These are phyloP conservation scores for Nidularia pulvinata DNA, from an alignment of 768 basidiomycete species.

Conservation along the genomic window DNA sequence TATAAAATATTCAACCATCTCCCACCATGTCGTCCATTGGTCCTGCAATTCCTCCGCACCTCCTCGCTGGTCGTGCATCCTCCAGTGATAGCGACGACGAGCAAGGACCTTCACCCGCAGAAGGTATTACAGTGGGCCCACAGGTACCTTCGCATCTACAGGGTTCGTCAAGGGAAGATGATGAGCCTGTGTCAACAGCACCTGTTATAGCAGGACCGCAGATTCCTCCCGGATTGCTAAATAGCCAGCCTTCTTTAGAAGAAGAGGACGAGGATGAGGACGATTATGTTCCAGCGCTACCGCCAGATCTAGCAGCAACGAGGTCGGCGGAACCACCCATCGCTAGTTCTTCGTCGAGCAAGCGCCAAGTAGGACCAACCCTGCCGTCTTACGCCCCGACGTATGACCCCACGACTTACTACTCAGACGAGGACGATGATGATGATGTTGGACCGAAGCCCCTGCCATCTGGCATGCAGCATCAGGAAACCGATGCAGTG, in stretches of 20 bases:
- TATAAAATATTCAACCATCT: not conserved
- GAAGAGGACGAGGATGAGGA: constrained; percentile 48
- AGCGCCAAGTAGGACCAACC: constrained; percentile 51
- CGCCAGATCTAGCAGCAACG: constrained; percentile 62
- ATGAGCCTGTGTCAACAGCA: not conserved
- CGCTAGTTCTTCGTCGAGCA: constrained; percentile 17
- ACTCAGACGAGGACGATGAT: constrained; percentile 52
- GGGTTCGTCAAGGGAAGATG: constrained; percentile 5
- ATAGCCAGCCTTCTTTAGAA: constrained; percentile 7
- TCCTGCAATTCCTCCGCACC: constrained; percentile 54
- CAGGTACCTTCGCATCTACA: not conserved
- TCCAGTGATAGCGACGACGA: constrained; percentile 14
- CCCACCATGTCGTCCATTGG: constrained; percentile 50
- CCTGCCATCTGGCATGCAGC: constrained; percentile 44
- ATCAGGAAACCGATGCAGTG: constrained; percentile 61
- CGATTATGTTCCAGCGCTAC: constrained; percentile 72
- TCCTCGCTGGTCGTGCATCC: constrained; percentile 16
- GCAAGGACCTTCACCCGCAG: not conserved
- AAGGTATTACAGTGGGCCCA: constrained; percentile 1
- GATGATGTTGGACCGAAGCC: constrained; percentile 89
- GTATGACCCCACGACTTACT: constrained; percentile 21
- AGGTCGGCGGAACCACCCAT: constrained; percentile 25
- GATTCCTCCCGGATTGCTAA: constrained; percentile 23
- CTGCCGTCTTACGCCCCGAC: constrained; percentile 39
- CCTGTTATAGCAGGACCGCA: constrained; percentile 12